Base-by-base conservation (phyloP, 73 alveolate species). In the Urostyla sp. region DNA sequence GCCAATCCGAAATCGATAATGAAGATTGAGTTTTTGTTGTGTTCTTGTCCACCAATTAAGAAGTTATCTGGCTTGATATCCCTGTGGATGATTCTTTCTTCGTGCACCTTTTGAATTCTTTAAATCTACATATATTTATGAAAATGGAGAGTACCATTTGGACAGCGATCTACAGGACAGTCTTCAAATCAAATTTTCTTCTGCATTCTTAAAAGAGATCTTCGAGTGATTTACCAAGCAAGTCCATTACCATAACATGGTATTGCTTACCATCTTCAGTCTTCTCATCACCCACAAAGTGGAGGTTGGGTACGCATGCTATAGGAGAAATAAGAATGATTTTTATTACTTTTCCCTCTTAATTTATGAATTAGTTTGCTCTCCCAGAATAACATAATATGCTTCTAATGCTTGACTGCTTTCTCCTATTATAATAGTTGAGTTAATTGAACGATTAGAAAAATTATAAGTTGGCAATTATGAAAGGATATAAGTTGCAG, bases 221-320 rank as follows among this genome's bases (percentile, higher is more conserved):
- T 73, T 97, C 98, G 51, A 97, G 87, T 32, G 98, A 84, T 27
- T 97, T 95, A 11, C 99, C 99, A n/a, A 97, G 94, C 24, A 96
- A 72, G 69, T 97, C 99, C 89, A 96, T 95, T 44, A 97, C 97
- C 90, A 97, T 83, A 35, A 95, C 94, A 84, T 97, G 90, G 51
- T 61, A 92, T n/a, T 94, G 51, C 91, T 94, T 81, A 88, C 83
- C 79, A 31, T 66, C 80, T 40, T 66, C 80, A 2, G 80, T 66
- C 30, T 66, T 66, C 43, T 66, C 80, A 28, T 66, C 80, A 2
- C 80, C 80, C 7, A 66, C 80, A 28, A 66, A 66, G 30, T 66
- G 80, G 7, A 66, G 80, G 52, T 66, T 66, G n/a, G 80, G 80
- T 8, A 66, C 80, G 80, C 80, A 66, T 4, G 80, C 80, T 66